Conservation (phyloP, 805 yeast genomes). For the Teunomyces panamensis region DNA sequence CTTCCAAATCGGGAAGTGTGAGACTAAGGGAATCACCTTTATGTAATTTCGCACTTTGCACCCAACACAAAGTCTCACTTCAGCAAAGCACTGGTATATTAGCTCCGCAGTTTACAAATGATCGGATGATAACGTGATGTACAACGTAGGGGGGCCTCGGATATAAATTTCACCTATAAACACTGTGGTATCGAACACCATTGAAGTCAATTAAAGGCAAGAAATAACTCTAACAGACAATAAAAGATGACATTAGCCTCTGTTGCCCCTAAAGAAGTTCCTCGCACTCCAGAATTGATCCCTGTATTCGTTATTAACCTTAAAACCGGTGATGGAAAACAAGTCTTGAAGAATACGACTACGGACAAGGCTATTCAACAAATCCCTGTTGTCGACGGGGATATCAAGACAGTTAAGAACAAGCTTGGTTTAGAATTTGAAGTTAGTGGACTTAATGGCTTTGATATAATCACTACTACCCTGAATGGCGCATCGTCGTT, state of each 20-base stretch:
- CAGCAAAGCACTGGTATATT: not conserved
- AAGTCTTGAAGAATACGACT: slow-evolving; percentile 15
- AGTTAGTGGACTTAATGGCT: slow-evolving; percentile 32
- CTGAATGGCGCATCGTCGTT: slow-evolving; percentile 29
- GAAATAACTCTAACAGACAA: no score
- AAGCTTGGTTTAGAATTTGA: slow-evolving; percentile 31
- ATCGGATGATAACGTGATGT: not conserved
- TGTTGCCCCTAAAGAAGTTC: slow-evolving; percentile 10
- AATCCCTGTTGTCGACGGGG: slow-evolving; percentile 26
- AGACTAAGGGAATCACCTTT: not conserved
- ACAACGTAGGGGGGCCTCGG: not conserved
- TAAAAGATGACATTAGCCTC: slow-evolving; percentile 1
- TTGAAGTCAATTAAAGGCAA: not conserved
- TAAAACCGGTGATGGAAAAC: slow-evolving; percentile 19
- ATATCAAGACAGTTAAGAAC: slow-evolving; percentile 28
- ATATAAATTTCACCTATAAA: not conserved
- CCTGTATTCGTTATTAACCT: slow-evolving; percentile 33
- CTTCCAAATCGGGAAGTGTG: slow-evolving; percentile 3
- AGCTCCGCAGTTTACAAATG: not conserved
- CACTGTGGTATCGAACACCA: not conserved
- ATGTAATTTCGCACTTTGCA: not conserved
- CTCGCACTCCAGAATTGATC: slow-evolving; percentile 24
- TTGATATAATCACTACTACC: slow-evolving; percentile 45
- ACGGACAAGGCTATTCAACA: slow-evolving; percentile 17
- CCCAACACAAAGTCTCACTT: not conserved